These are phyloP conservation scores for Podospora australis DNA, from an alignment of 495 filamentous ascomycete species.

Conservation along the genomic window DNA sequence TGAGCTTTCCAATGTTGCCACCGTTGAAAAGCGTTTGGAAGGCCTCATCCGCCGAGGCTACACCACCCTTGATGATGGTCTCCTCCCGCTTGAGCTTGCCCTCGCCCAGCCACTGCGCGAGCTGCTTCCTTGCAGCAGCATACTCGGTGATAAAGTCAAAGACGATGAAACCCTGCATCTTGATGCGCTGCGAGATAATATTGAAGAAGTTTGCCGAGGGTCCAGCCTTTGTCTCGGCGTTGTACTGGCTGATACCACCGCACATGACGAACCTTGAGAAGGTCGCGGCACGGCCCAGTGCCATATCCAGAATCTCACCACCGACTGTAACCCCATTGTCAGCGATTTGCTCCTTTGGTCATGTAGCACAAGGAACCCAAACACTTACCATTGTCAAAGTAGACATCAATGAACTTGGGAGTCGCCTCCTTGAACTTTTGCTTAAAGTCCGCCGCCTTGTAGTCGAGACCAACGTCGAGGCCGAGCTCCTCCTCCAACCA, in stretches of 20 bases:
- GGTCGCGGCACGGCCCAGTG: slow-evolving; percentile 48
- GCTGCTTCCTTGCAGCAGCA: slow-evolving; percentile 34
- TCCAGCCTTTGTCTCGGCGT: slow-evolving; percentile 23
- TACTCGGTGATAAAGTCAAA: slow-evolving; percentile 43
- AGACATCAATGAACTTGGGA: slow-evolving; percentile 57
- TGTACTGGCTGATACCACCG: slow-evolving; percentile 45
- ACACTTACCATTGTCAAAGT: slow-evolving; percentile 65
- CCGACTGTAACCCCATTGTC: slow-evolving; percentile 39
- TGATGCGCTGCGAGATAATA: slow-evolving; percentile 33
- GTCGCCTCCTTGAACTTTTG: slow-evolving; percentile 53
- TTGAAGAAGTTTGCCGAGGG: slow-evolving; percentile 27
- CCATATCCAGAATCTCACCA: slow-evolving; percentile 57
- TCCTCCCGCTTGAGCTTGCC: slow-evolving; percentile 51
- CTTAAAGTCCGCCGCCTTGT: slow-evolving; percentile 53
- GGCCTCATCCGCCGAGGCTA: slow-evolving; percentile 44
- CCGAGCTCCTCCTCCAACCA: slow-evolving; percentile 56
- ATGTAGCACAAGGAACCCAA: too few species aligned
- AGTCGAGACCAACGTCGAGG: slow-evolving; percentile 61
- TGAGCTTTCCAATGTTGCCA: slow-evolving; percentile 41
- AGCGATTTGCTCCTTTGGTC: slow-evolving; percentile 1
- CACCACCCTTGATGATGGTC: slow-evolving; percentile 49
- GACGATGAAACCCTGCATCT: slow-evolving; percentile 58
- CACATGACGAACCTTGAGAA: slow-evolving; percentile 56
- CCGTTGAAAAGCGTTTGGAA: slow-evolving; percentile 50
- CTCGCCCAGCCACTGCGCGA: slow-evolving; percentile 46